These are phyloP conservation scores for Trifolium fragiferum DNA, from an alignment of 306 rosid genomes.

Conservation along the genomic window DNA sequence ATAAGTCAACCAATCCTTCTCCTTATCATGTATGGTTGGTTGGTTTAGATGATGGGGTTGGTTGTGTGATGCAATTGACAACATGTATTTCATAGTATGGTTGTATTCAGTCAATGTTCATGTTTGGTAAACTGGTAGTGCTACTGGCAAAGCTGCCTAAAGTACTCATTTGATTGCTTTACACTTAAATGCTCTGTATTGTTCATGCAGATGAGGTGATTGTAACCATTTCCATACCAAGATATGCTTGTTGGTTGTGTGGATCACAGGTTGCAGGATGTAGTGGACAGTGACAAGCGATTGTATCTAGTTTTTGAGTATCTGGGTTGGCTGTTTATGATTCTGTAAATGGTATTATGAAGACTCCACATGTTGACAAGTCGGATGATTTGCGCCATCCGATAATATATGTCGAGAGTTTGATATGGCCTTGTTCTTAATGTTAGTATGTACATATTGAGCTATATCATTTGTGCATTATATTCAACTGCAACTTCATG, in stretches of 20 bases:
- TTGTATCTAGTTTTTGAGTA: conserved; percentile 94
- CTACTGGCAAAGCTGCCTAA: not conserved
- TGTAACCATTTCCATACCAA: too few relatives aligned
- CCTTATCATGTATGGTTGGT: not conserved
- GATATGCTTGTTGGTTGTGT: conserved; percentile 41
- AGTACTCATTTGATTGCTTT: conserved; percentile 10
- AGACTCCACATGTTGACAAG: not conserved
- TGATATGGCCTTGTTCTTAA: not conserved
- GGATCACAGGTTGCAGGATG: conserved; percentile 83
- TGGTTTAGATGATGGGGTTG: not conserved
- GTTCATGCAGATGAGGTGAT: conserved; percentile 18
- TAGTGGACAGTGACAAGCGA: conserved; percentile 91
- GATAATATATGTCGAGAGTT: not conserved
- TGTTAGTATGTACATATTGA: too few relatives aligned
- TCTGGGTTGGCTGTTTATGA: conserved; percentile 34
- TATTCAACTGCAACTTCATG: not conserved
- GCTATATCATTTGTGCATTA: not conserved
- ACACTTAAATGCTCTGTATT: not conserved
- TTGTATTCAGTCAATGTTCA: conserved; percentile 6
- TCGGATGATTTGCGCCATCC: not conserved
- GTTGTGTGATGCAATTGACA: conserved; percentile 1
- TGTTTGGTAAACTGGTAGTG: conserved; percentile 21
- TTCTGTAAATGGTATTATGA: not conserved
- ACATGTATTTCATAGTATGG: conserved; percentile 21
- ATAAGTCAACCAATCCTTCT: not conserved